Percentiles rank a stretch among this genome's conserved stretches.
phyloP scores from a whole-genome alignment of 306 rosid species.

The Gastrolobium bilobum region DNA sequence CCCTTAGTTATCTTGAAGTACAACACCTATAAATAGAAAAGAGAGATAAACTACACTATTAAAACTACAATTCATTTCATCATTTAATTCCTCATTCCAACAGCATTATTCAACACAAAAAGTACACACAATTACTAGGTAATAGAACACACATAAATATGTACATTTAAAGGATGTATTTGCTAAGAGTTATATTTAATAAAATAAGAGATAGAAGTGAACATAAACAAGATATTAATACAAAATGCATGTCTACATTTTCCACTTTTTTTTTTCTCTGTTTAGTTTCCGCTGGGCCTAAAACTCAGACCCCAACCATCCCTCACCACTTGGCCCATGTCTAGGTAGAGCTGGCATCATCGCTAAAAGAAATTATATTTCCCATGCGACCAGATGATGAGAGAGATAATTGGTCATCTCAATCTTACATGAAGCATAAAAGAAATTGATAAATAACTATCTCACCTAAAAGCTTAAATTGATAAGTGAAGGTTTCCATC shows the following conservation, averaged over 20 bases:
- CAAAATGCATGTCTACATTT: background rate
- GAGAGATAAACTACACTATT: constrained; percentile 11
- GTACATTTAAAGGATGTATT: constrained; percentile 6
- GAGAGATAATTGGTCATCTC: too few species aligned
- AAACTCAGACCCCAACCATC: constrained; percentile 14
- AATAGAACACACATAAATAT: background rate
- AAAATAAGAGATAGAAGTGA: background rate
- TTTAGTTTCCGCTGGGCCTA: background rate
- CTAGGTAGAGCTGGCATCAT: background rate
- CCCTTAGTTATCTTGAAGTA: constrained; percentile 66
- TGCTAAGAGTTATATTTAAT: too few species aligned
- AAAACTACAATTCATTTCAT: background rate
- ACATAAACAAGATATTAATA: background rate
- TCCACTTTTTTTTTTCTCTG: too few species aligned
- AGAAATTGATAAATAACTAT: too few species aligned
- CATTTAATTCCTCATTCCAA: constrained; percentile 19
- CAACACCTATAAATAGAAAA: constrained; percentile 55
- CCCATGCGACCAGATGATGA: too few species aligned
- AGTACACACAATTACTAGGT: background rate
- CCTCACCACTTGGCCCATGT: background rate
- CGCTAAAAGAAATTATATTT: too few species aligned
- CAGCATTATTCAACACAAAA: background rate
- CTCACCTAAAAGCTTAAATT: too few species aligned
- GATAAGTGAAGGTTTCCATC: too few species aligned
- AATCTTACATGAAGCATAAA: too few species aligned